Percentiles rank a stretch among this genome's conserved stretches.
These are phyloP conservation scores for Vigna nakashimae DNA, from an alignment of 306 rosid genomes.

Conservation along the genomic window DNA sequence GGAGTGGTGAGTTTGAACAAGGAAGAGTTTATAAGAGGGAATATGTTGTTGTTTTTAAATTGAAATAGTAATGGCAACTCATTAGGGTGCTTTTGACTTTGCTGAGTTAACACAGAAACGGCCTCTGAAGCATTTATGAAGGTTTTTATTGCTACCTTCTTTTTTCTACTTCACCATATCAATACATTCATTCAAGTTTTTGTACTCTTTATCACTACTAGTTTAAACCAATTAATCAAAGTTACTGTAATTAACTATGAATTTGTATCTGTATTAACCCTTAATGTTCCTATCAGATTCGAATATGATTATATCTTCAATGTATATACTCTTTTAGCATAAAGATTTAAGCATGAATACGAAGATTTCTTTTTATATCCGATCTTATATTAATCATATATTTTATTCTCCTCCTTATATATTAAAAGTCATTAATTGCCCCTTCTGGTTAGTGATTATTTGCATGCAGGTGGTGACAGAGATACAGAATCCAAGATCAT, in stretches of 20 bases:
- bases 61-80: conserved; percentile 20
- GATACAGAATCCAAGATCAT: conserved; percentile 10
- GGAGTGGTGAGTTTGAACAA: background rate
- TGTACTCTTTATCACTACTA: too few species aligned
- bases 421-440: background rate
- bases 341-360: background rate
- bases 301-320: too few species aligned
- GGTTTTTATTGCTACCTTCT: background rate
- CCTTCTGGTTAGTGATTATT: conserved; percentile 8
- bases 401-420: background rate
- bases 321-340: too few species aligned
- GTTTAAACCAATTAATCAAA: too few species aligned
- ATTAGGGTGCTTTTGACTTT: conserved; percentile 40
- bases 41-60: background rate
- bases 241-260: too few species aligned
- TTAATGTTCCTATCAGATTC: too few species aligned
- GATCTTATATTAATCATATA: conserved; percentile 7
- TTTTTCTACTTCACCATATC: background rate
- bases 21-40: background rate
- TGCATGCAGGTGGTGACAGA: background rate
- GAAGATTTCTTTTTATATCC: background rate
- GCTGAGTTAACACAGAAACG: conserved; percentile 17
- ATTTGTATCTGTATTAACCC: background rate
- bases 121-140: conserved; percentile 31
- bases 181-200: background rate